Base-by-base conservation (phyloP, 1,284 basidiomycete genomes). In the Ceratobasidium sp. region DNA sequence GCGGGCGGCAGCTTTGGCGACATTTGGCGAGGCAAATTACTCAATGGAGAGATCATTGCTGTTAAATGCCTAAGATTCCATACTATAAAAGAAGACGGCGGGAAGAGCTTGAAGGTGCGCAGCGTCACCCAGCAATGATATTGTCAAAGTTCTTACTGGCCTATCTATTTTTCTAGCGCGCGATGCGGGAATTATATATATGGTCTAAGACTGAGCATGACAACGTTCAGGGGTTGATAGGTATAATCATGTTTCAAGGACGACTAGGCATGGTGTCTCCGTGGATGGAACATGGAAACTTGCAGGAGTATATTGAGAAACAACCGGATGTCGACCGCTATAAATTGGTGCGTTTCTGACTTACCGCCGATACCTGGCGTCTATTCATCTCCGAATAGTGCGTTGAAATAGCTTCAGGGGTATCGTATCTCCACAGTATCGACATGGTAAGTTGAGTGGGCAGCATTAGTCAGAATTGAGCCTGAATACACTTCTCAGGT, bases 381-480 rank as follows among this genome's bases (percentile, higher is more conserved):
- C 14, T 14, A 0, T 57, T 44, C 30, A n/a, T 13, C 47, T 9
- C 8, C 26, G n/a, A 21, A 50, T 30, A 54, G 46, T 49, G 28
- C 62, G 21, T 44, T 3, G 43, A 64, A n/a, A 44, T 64, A 14
- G 62, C 46, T 21, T 21, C n/a, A 7, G 62, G 46, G 18, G 28
- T 52, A 30, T 26, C 43, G 16, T 64, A 49, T 64, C 46, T 64
- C 8, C 62, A 64, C 26, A 50, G 18, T 44, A 32, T 50, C 18
- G 28, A 21, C 26, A n/a, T 54, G 41, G 46, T 69, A 18, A 41
- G 57, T 46, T 62, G 18, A 46, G 8, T 46, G 21, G 21, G n/a
- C 23, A 2, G 16, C 47, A 46, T 21, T 46, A 46, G 59, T 93
- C 0, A 91, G 91, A 1, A 88, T 93, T 1, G 91, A 38, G 35